A percentile compares a stretch with the other conserved stretches of the same genome.
These are phyloP conservation scores for Huntiella bhutanensis DNA, from an alignment of 2,329 filamentous ascomycete species.

Conservation along the genomic window DNA sequence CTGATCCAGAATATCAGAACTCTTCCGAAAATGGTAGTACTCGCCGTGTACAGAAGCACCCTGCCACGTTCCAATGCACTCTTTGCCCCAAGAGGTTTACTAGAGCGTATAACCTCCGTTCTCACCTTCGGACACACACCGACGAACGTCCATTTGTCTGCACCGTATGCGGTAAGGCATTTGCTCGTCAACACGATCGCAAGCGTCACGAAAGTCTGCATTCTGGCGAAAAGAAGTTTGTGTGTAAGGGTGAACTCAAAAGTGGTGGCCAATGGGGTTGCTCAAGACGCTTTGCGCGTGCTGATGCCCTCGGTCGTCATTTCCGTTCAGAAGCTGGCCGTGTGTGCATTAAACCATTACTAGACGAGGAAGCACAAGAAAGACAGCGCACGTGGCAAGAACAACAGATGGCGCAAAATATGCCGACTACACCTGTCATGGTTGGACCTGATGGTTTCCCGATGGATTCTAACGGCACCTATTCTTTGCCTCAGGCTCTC, in stretches of 20 bases:
- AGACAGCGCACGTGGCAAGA: constrained; percentile 58
- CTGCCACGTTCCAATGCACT: constrained; percentile 86
- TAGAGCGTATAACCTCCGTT: constrained; percentile 86
- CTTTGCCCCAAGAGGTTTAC: constrained; percentile 94
- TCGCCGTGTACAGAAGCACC: constrained; percentile 91
- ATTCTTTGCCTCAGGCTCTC: constrained; percentile 66
- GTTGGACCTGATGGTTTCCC: constrained; percentile 39
- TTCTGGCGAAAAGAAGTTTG: constrained; percentile 95
- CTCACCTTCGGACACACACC: constrained; percentile 86
- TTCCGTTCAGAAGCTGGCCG: constrained; percentile 91
- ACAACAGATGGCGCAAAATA: constrained; percentile 46
- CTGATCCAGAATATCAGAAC: constrained; percentile 67
- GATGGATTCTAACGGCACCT: constrained; percentile 37
- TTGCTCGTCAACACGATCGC: constrained; percentile 89
- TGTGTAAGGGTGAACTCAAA: constrained; percentile 82
- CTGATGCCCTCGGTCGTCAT: constrained; percentile 82
- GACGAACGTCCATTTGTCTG: constrained; percentile 96
- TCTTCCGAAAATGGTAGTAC: constrained; percentile 39
- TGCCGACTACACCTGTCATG: constrained; percentile 29
- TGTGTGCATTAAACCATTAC: constrained; percentile 89
- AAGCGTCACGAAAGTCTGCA: constrained; percentile 94
- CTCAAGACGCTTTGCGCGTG: constrained; percentile 78
- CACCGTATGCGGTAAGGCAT: constrained; percentile 90
- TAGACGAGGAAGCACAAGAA: constrained; percentile 83
- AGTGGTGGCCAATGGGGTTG: constrained; percentile 78